Conservation (phyloP, 139 green algal genomes). For the Axilococcus clingmanii region DNA sequence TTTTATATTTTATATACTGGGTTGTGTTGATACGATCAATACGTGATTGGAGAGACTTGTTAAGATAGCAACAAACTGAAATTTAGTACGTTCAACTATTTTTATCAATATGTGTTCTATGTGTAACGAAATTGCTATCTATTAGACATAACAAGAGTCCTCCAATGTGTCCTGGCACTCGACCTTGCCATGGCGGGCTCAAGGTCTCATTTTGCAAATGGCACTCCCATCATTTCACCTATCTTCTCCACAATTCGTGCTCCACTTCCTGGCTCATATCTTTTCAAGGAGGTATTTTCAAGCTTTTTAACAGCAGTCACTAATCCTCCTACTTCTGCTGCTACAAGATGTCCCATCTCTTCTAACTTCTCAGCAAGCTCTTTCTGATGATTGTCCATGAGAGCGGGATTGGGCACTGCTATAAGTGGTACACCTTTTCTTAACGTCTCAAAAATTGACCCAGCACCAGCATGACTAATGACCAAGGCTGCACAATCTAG, state of each 20-base stretch:
- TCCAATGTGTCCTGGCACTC: no score
- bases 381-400: slow-evolving; percentile 86
- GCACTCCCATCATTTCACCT: slow-evolving; percentile 21
- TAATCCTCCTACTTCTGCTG: slow-evolving; percentile 33
- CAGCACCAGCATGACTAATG: slow-evolving; percentile 72
- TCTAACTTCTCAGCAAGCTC: slow-evolving; percentile 56
- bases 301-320: slow-evolving; percentile 22
- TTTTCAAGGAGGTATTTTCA: slow-evolving; percentile 21
- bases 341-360: slow-evolving; percentile 31
- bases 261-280: slow-evolving; percentile 33
- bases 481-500: slow-evolving; percentile 55
- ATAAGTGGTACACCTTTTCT: slow-evolving; percentile 43
- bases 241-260: slow-evolving; percentile 35
- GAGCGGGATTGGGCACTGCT: slow-evolving; percentile 65
- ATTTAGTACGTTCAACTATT: not conserved
- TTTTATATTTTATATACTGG: no score
- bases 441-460: slow-evolving; percentile 77
- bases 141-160: no score
- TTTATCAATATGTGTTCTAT: not conserved
- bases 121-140: not conserved
- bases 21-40: no score
- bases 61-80: no score
- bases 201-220: no score
- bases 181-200: no score
- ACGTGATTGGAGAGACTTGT: no score